These are phyloP conservation scores for Schwanniomyces occidentalis DNA, from an alignment of 805 yeast genomes.

Conservation along the genomic window DNA sequence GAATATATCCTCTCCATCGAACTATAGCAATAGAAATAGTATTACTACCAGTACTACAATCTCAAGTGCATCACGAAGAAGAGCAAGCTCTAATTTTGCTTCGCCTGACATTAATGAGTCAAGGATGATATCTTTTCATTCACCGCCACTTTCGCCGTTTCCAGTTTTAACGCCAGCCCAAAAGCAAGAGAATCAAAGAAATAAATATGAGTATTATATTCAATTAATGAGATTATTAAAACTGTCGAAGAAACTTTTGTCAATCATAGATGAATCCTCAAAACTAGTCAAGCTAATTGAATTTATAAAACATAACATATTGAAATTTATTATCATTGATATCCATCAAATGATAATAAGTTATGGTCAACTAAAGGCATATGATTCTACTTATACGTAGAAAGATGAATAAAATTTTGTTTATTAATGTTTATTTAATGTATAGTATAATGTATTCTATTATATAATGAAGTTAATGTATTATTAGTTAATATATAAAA, in stretches of 20 bases:
- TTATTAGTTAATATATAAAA: neutral
- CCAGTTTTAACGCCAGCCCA: constrained; percentile 19
- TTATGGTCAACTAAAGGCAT: constrained; percentile 25
- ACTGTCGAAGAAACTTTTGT: constrained; percentile 13
- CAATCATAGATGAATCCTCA: constrained; percentile 8
- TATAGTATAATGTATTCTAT: constrained; percentile 1
- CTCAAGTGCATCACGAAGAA: constrained; percentile 20
- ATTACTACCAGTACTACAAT: constrained; percentile 21
- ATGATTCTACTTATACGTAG: no score
- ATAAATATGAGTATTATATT: constrained; percentile 35
- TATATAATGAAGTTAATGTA: no score
- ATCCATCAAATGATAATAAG: constrained; percentile 33
- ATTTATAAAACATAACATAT: constrained; percentile 32
- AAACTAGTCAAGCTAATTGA: constrained; percentile 31
- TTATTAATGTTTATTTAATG: constrained; percentile 2
- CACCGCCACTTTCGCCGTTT: constrained; percentile 2
- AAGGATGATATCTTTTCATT: constrained; percentile 7
- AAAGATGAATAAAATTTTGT: no score
- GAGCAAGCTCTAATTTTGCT: constrained; percentile 9
- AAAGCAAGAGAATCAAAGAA: constrained; percentile 29
- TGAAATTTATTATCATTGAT: constrained; percentile 40
- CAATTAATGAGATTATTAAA: constrained; percentile 23
- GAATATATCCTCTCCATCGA: constrained; percentile 16
- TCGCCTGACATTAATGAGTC: constrained; percentile 2
- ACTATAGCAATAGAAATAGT: constrained; percentile 23